Percentiles rank a stretch among this genome's conserved stretches.
Conservation (phyloP, 495 filamentous ascomycete species). For the Hyaloscypha bicolor region DNA sequence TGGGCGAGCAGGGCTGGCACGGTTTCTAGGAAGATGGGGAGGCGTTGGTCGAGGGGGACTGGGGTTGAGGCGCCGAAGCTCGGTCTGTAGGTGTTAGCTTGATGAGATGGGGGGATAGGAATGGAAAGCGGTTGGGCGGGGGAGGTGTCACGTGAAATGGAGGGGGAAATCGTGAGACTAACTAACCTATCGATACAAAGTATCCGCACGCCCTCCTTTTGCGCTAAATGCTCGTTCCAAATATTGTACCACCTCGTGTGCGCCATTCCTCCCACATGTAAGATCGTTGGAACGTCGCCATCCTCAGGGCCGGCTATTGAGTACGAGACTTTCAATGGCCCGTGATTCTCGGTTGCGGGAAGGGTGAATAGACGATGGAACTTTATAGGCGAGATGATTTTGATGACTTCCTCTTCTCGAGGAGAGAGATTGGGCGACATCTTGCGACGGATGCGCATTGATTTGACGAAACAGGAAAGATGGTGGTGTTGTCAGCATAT, state of each 20-base stretch:
- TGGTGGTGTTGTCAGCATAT: background rate
- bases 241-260: conserved; percentile 16
- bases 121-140: background rate
- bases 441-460: background rate
- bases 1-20: conserved; percentile 44
- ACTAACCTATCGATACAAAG: conserved; percentile 29
- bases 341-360: conserved; percentile 24
- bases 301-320: conserved; percentile 20
- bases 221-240: conserved; percentile 13
- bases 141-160: background rate
- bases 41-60: conserved; percentile 40
- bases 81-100: conserved; percentile 25
- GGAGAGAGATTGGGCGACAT: background rate
- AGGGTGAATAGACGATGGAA: conserved; percentile 29
- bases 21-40: conserved; percentile 46
- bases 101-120: background rate
- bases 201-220: conserved; percentile 26
- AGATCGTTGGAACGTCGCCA: conserved; percentile 26
- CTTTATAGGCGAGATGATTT: conserved; percentile 16
- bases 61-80: conserved; percentile 50
- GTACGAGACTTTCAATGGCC: conserved; percentile 27
- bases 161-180: background rate
- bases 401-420: conserved; percentile 15
- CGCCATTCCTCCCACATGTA: conserved; percentile 30
- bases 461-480: too few species aligned